Conservation (phyloP, 2,329 filamentous ascomycete species). For the Capronia epimyces region DNA sequence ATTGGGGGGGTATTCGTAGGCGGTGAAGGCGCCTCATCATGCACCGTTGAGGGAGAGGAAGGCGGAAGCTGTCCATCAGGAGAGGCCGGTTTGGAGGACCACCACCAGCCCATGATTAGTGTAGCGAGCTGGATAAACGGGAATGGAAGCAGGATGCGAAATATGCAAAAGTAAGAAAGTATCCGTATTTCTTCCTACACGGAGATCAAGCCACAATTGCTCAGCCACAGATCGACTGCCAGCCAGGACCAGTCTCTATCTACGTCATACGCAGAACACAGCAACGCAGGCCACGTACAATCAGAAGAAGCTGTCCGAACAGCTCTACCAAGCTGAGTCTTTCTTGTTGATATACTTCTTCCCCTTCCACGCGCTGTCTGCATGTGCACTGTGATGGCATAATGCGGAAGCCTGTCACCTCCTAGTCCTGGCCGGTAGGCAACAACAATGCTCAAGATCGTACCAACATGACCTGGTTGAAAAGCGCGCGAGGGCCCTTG, state of each 20-base stretch:
- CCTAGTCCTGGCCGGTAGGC: not conserved
- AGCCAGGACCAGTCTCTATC: not conserved
- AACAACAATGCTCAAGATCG: not conserved
- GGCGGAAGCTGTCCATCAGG: slow-evolving; percentile 6
- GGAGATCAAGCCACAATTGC: not conserved
- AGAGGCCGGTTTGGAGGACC: slow-evolving; percentile 34
- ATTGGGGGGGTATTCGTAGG: slow-evolving; percentile 15
- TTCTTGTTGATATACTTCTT: not conserved
- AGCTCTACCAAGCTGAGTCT: not conserved
- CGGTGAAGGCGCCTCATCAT: not conserved
- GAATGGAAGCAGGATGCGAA: not conserved
- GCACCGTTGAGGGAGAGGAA: not conserved
- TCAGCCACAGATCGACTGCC: not conserved
- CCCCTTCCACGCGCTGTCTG: not conserved
- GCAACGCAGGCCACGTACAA: not conserved
- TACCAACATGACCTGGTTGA: slow-evolving; percentile 13
- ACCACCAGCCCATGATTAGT: slow-evolving; percentile 44
- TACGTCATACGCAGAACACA: not conserved
- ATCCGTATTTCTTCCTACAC: too few species aligned
- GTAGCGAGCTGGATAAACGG: not conserved
- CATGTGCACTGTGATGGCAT: not conserved
- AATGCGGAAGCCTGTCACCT: not conserved
- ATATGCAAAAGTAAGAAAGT: not conserved
- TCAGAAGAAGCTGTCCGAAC: not conserved
- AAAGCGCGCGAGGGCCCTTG: slow-evolving; percentile 3